A percentile compares a stretch with the other conserved stretches of the same genome.
Evolutionary conservation across 2,329 filamentous ascomycete species (phyloP).

Genomic region (Neonectria punicea): DNA sequence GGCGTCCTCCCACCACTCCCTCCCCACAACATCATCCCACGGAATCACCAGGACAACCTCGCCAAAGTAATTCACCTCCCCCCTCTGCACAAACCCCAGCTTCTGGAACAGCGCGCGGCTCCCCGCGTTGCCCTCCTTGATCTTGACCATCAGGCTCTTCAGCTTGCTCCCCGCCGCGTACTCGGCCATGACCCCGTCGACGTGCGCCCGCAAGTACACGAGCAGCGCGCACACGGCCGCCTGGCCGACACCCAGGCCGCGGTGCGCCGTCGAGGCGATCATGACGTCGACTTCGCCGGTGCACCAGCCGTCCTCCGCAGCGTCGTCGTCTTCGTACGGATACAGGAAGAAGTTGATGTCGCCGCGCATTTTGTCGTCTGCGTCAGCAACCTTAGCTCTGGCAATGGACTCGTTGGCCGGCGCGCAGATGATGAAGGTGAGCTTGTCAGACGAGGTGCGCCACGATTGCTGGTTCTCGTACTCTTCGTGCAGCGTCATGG

Average conservation of each 20-base stretch:
- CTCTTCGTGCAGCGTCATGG: slow-evolving; percentile 81
- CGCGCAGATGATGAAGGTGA: slow-evolving; percentile 89
- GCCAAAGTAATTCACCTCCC: slow-evolving; percentile 68
- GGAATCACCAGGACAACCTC: slow-evolving; percentile 63
- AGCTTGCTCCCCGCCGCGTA: slow-evolving; percentile 46
- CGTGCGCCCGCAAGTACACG: slow-evolving; percentile 69
- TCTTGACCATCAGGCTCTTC: slow-evolving; percentile 64
- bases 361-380: slow-evolving; percentile 70
- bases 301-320: slow-evolving; percentile 39
- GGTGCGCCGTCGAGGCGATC: slow-evolving; percentile 72
- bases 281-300: slow-evolving; percentile 88
- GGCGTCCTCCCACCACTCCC: slow-evolving; percentile 38
- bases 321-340: slow-evolving; percentile 56
- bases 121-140: slow-evolving; percentile 63
- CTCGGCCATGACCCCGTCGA: slow-evolving; percentile 63
- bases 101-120: slow-evolving; percentile 63
- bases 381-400: slow-evolving; percentile 62
- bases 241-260: slow-evolving; percentile 72
- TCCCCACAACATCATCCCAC: slow-evolving; percentile 41
- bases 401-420: slow-evolving; percentile 44
- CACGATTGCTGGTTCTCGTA: slow-evolving; percentile 91
- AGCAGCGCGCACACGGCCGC: slow-evolving; percentile 75
- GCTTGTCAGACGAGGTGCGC: slow-evolving; percentile 83
- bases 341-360: slow-evolving; percentile 87
- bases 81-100: slow-evolving; percentile 63